phyloP scores from a whole-genome alignment of 1,284 basidiomycete species.

The Albatrellus sp. region DNA sequence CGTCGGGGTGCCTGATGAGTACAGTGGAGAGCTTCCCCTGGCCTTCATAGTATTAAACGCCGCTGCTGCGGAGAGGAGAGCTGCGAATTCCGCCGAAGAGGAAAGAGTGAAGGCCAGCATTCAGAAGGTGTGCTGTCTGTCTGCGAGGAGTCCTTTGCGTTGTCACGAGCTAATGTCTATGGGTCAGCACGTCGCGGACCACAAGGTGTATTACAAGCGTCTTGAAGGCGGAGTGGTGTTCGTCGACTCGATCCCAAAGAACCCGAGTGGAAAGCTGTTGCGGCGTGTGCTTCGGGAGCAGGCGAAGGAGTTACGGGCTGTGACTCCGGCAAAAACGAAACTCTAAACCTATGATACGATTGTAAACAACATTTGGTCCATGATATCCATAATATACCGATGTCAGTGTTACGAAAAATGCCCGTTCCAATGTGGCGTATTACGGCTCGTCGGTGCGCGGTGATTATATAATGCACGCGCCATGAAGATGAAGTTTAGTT shows the following conservation, averaged over 20 bases:
- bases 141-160: constrained; percentile 1
- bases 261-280: constrained; percentile 54
- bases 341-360: constrained; percentile 1
- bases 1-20: constrained; percentile 66
- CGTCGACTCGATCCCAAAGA: constrained; percentile 57
- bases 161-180: neutral
- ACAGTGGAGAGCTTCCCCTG: constrained; percentile 67
- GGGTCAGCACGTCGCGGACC: constrained; percentile 43
- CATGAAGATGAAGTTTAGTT: neutral
- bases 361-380: too few species aligned
- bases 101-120: constrained; percentile 33
- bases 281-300: constrained; percentile 40
- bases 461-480: neutral
- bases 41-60: constrained; percentile 55
- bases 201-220: constrained; percentile 60
- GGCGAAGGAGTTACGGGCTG: constrained; percentile 16
- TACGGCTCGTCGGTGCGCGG: too few species aligned
- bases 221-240: constrained; percentile 57
- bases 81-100: constrained; percentile 21
- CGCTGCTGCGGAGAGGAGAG: constrained; percentile 23
- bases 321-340: constrained; percentile 1
- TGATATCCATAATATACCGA: too few species aligned
- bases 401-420: too few species aligned
- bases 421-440: neutral
- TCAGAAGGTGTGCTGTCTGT: constrained; percentile 26